A percentile compares a stretch with the other conserved stretches of the same genome.
Conservation (phyloP, 352 stramenopile species). For the Phytophthora pisi region DNA sequence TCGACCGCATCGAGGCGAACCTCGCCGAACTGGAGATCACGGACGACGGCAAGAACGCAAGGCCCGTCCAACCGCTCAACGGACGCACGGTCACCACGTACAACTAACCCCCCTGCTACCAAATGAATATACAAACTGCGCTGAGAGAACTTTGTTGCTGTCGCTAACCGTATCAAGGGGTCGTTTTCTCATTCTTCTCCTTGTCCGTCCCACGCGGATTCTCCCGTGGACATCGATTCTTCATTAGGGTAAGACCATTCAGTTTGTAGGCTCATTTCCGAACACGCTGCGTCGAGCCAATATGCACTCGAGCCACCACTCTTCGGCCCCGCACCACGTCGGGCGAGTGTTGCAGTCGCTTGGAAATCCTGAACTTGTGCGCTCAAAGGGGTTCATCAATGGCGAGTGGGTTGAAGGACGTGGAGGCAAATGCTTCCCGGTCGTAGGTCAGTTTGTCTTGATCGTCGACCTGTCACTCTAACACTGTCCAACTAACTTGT, state of each 20-base stretch:
- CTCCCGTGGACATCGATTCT: neutral
- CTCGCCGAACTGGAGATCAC: conserved; percentile 29
- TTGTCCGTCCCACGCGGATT: conserved; percentile 15
- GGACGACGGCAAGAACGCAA: conserved; percentile 35
- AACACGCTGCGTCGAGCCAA: conserved; percentile 8
- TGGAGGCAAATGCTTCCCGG: conserved; percentile 39
- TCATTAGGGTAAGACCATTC: neutral
- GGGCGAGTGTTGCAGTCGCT: conserved; percentile 26
- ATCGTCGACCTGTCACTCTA: neutral
- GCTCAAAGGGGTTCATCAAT: conserved; percentile 62
- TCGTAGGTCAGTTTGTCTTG: conserved; percentile 29
- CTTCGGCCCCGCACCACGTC: neutral
- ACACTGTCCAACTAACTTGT: neutral
- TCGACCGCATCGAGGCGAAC: conserved; percentile 31
- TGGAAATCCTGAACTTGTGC: conserved; percentile 54
- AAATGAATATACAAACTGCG: neutral
- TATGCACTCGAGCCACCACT: conserved; percentile 10
- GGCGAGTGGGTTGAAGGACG: conserved; percentile 62
- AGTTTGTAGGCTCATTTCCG: conserved; percentile 5
- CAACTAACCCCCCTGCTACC: conserved; percentile 12
- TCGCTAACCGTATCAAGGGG: neutral
- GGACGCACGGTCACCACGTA: conserved; percentile 35
- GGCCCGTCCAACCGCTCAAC: conserved; percentile 34
- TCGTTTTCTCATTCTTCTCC: too few relatives aligned
- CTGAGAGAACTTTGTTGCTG: neutral